Base-by-base conservation (phyloP, 192 early-diverging fungal genomes). In the Backusella psychrophila region DNA sequence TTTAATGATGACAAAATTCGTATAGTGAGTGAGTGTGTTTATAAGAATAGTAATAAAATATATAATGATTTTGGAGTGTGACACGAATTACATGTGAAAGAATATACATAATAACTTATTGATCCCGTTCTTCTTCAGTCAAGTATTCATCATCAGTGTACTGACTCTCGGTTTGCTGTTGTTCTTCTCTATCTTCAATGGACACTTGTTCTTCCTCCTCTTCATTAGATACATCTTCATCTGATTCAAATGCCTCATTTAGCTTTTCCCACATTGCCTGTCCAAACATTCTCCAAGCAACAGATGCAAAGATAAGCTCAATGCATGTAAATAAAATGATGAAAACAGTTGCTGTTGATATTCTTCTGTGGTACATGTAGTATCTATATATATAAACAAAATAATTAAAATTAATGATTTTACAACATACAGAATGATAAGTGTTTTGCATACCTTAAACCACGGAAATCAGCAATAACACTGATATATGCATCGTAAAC, bases 381-480 rank as follows among this genome's bases (percentile, higher is more conserved):
- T 85, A 88, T 72, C 87, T 86, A 70, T 6, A 67, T 17, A 36
- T 36, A 38, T 41, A n/a, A n/a, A 39, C 33, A n/a, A n/a, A 12
- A 36, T 8, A 42, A 71, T 44, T 33, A 33, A 33, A 14, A 56
- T 26, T 9, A 39, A 39, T 39, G 1, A 9, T 11, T 39, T 2
- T 11, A 39, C 11, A 11, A 39, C 38, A 2, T 39, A 39, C 38
- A 39, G 11, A 39, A 39, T 12, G 38, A 39, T 39, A 11, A 39
- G 11, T 39, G 11, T 44, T 14, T 63, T 12, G n/a, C 17, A 76
- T 83, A 85, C 88, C 89, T 73, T 31, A 90, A 81, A 31, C 89
- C 89, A 73, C 80, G 81, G 77, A 90, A 88, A 73, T 90, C 86
- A 36, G 89, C 89, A 77, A 83, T 81, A 52, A 90, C 80, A 41